Evolutionary conservation across 164 flowering plant species (phyloP).

Genomic region (Berberis thunbergii): DNA sequence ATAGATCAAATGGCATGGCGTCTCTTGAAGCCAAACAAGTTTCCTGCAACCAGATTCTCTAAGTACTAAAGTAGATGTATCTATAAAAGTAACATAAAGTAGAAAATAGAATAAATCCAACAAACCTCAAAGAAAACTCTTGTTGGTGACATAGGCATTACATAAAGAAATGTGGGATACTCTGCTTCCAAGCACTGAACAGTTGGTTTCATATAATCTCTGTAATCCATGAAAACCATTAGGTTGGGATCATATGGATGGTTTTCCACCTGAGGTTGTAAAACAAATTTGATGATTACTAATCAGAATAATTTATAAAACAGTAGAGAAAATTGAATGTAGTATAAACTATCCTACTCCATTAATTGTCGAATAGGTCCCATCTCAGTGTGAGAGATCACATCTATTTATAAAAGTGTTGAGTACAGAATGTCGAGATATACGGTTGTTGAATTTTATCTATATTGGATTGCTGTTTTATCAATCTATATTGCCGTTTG

Average conservation of each 20-base stretch:
- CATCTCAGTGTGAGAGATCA: no score
- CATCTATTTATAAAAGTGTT: no score
- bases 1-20: constrained; percentile 82
- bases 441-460: no score
- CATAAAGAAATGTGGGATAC: constrained; percentile 93
- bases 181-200: constrained; percentile 41
- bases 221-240: constrained; percentile 99
- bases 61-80: neutral
- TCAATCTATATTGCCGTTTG: no score
- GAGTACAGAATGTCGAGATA: no score
- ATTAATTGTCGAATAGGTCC: no score
- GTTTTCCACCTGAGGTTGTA: constrained; percentile 69
- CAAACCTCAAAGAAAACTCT: constrained; percentile 93
- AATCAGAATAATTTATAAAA: no score
- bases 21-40: constrained; percentile 90
- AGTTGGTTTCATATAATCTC: constrained; percentile 55
- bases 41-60: constrained; percentile 48
- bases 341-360: no score
- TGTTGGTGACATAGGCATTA: constrained; percentile 88
- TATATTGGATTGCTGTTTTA: no score
- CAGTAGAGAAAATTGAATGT: no score
- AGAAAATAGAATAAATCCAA: neutral
- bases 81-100: neutral
- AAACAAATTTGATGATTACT: neutral
- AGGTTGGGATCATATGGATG: constrained; percentile 84